A percentile compares a stretch with the other conserved stretches of the same genome.
phyloP scores from a whole-genome alignment of 164 flowering plant genomes.

The Magnolia sinica region DNA sequence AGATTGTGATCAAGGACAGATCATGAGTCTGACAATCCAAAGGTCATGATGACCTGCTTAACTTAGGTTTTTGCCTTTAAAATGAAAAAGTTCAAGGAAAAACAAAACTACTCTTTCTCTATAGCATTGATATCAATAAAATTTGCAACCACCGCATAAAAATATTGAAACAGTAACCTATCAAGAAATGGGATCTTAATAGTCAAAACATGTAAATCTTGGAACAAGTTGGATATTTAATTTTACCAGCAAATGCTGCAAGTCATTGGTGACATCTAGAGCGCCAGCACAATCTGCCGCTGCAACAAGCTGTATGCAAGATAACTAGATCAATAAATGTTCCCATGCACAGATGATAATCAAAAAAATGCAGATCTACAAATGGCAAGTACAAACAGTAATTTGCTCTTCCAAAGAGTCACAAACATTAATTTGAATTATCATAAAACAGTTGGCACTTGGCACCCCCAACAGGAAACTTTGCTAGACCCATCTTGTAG shows the following conservation, averaged over 20 bases:
- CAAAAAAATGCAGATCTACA: no score
- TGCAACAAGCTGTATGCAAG: slow-evolving; percentile 73
- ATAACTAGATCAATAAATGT: slow-evolving; percentile 18
- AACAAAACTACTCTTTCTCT: no score
- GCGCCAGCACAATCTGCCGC: slow-evolving; percentile 99
- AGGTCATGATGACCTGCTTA: no score
- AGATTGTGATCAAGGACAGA: no score
- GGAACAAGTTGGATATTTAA: neutral
- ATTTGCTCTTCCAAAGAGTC: no score
- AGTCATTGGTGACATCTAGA: slow-evolving; percentile 86
- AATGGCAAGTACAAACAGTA: no score
- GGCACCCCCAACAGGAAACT: neutral
- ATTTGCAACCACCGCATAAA: neutral
- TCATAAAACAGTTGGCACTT: neutral
- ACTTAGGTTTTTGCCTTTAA: neutral
- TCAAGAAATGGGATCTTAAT: neutral
- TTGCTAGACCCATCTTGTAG: neutral
- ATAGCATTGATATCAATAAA: neutral
- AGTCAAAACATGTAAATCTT: neutral
- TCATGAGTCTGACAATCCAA: no score
- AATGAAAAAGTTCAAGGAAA: neutral
- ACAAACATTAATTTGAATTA: no score
- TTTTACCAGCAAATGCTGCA: slow-evolving; percentile 82
- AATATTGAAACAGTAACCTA: neutral
- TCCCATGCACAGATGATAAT: neutral